Base-by-base conservation (phyloP, 176 grass and related monocot species). In the Urochloa ruziziensis region DNA sequence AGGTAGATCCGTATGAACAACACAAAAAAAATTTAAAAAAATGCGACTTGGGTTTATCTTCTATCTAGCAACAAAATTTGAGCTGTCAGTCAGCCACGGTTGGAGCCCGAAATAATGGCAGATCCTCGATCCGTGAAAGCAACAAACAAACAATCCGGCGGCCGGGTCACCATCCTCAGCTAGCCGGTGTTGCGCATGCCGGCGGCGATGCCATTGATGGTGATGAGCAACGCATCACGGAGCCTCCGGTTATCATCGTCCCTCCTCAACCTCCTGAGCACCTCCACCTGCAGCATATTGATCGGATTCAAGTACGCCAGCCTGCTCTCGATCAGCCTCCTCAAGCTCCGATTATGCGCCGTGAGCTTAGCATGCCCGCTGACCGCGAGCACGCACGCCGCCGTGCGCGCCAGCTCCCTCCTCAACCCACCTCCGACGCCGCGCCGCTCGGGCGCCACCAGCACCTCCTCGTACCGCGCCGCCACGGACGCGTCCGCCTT, bases 131-230 rank as follows among this genome's bases (percentile, higher is more conserved):
- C n/a, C n/a, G n/a, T n/a, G n/a, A n/a, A n/a, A n/a, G n/a, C n/a
- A n/a, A n/a, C n/a, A n/a, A n/a, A n/a, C n/a, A n/a, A n/a, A n/a
- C n/a, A n/a, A n/a, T n/a, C n/a, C n/a, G n/a, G n/a, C n/a, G n/a
- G n/a, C n/a, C n/a, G n/a, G n/a, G n/a, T n/a, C n/a, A n/a, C n/a
- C n/a, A n/a, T n/a, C n/a, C n/a, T n/a, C n/a, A n/a, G n/a, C n/a
- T n/a, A 98, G 39, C 95, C 96, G 29, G 96, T 98, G 80, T 98
- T 95, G 32, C 96, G 92, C 89, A 98, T 98, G 23, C 96, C 96
- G 36, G 93, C 92, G 10, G 96, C 92, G 33, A 98, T 98, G 56
- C 96, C 96, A 3, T 98, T 98, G 71, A 98, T 95, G 49, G 96
- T 98, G 33, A 98, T 88, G 58, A 98, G 92, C 79, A 98, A 81